Evolutionary conservation across 2,329 filamentous ascomycete species (phyloP), one percentile per base, ranked within the genome.

Genomic region (Botrytis aclada): DNA sequence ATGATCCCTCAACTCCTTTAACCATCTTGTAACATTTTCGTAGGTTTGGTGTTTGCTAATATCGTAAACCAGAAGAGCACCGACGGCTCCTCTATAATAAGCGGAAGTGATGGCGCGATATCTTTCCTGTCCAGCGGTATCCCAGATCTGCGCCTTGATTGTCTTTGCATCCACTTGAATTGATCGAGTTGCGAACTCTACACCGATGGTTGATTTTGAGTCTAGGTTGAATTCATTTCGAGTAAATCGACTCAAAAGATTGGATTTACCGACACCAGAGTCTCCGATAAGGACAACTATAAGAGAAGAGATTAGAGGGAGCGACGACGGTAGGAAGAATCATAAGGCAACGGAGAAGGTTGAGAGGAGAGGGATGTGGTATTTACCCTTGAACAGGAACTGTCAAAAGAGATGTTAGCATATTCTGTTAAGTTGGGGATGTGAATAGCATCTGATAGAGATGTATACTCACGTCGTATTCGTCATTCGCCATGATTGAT

Each of bases 81-180:
- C 96, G 73, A 99, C 96, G 72, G 96, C 97, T 81, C 96, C 97
- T 80, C 96, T 93, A 86, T 99, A 99, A 88, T 99, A 99, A 79
- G 96, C 96, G 74, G 96, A 98, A 79, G 96, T 99, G 84, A 99
- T 99, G 83, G 96, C 96, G 83, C 97, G 93, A 87, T 98, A 99
- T 83, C 96, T 92, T 86, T 99, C 96, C 87, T 99, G 96, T 79
- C 96, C 96, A 78, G 96, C 96, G 74, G 96, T 99, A 87, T 99
- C 96, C 96, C 97, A 99, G 81, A 99, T 99, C 87, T 99, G 96
- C 80, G 96, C 96, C 89, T 99, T 99, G 90, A 99, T 99, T 77
- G 96, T 99, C 89, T 99, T 99, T 82, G 93, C 93, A 85, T 99
- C 96, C 81, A 99, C 96, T 85, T 98, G 95, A 83, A 99, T 99